Evolutionary conservation across 1,284 basidiomycete species (phyloP).

Genomic region (Cutaneotrichosporon arboriforme): DNA sequence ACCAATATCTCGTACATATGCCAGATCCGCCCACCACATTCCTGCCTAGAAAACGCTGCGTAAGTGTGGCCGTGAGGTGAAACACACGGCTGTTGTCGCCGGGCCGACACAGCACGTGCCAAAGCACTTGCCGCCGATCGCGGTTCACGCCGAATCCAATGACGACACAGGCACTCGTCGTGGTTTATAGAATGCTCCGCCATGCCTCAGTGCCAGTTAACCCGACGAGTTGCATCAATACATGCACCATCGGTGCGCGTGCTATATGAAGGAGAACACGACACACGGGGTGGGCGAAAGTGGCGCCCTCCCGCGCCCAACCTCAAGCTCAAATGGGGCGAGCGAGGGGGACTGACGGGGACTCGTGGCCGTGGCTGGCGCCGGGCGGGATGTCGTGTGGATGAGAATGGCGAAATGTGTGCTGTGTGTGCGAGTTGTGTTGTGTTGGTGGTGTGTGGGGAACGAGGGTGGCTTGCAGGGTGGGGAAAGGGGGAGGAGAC

Average conservation of each 20-base stretch:
- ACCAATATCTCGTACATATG: no score
- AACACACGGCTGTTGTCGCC: no score
- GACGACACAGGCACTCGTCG: conserved; percentile 1
- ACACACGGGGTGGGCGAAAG: background rate
- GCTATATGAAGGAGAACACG: conserved; percentile 1
- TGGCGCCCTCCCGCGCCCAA: conserved; percentile 43
- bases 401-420: no score
- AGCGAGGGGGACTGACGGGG: conserved; percentile 31
- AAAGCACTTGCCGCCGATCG: no score
- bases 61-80: no score
- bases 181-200: background rate
- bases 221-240: conserved; percentile 6
- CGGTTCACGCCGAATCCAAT: background rate
- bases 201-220: background rate
- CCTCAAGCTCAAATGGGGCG: conserved; percentile 14
- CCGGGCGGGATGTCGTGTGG: conserved; percentile 1
- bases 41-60: no score
- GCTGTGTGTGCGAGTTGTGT: background rate
- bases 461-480: background rate
- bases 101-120: no score
- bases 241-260: conserved; percentile 2
- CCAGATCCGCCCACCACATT: no score
- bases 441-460: conserved; percentile 6
- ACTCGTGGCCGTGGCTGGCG: conserved; percentile 21
- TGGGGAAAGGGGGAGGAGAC: conserved; percentile 3